Evolutionary conservation across 129 eudicot species (phyloP), one percentile per base, ranked within the genome.

Genomic region (Daucus carota): DNA sequence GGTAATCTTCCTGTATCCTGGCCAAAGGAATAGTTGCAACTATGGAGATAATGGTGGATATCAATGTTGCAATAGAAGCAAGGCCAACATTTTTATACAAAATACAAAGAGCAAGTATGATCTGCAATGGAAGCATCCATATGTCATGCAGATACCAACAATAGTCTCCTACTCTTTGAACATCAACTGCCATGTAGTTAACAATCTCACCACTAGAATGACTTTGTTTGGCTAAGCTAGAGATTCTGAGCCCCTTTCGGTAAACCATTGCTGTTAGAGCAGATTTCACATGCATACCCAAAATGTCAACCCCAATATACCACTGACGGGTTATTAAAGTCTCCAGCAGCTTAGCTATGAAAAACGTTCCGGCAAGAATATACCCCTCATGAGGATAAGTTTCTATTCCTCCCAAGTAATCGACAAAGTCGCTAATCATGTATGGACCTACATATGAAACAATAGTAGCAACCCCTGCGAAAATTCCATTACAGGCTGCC

Each of bases 121-220:
- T 87, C 78, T 94, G 99, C 81, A 94, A 72, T 20, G 96, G 93
- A 73, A 89, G 88, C 94, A 89, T 89, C 99, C 99, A 94, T 76
- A 89, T 87, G 75, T 89, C 97, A 78, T 94, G 99, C 24, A 94
- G 87, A 80, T 87, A 94, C 97, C 96, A 91, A 17, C 93, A 82
- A 54, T 85, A 94, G 82, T 94, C 98, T 46, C 96, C 97, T 36
- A 94, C 85, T 79, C 97, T 81, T 78, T 94, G 94, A 40, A 89
- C 99, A 78, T 94, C 99, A 59, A 94, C 99, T 0, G 99, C 97
- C 93, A 94, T 89, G 77, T 91, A 89, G 81, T 94, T 94, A 45
- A 94, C 94, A 18, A 91, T 89, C 86, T 94, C 97, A 7, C 99
- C 99, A 79, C 96, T 89, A 9, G 97, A 83, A 81, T 91, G 97